Conservation (phyloP, 1,139 yeast genomes). For the Yamadazyma triangularis region DNA sequence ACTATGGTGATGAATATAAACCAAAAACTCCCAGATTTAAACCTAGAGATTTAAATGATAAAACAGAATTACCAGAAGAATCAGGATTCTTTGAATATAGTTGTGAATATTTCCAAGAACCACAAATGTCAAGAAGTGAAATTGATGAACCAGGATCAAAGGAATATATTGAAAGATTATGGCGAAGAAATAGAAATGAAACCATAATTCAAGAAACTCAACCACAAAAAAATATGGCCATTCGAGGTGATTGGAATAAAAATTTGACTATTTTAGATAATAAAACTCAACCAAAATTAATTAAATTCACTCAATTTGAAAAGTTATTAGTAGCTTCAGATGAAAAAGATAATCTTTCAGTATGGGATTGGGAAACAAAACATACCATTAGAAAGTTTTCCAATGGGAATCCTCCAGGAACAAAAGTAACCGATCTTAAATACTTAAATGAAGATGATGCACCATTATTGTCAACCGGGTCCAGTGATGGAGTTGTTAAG, state of each 20-base stretch:
- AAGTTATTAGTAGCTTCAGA: slow-evolving; percentile 77
- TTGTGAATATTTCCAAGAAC: slow-evolving; percentile 92
- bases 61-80: slow-evolving; percentile 54
- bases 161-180: slow-evolving; percentile 74
- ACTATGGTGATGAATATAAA: slow-evolving; percentile 45
- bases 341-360: slow-evolving; percentile 76
- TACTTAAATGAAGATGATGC: slow-evolving; percentile 88
- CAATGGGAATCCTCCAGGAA: slow-evolving; percentile 83
- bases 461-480: slow-evolving; percentile 80
- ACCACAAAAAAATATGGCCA: slow-evolving; percentile 77
- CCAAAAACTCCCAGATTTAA: slow-evolving; percentile 53
- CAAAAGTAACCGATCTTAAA: slow-evolving; percentile 82
- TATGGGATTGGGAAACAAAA: slow-evolving; percentile 82
- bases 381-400: slow-evolving; percentile 63
- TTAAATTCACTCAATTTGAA: slow-evolving; percentile 88
- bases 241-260: slow-evolving; percentile 83
- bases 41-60: slow-evolving; percentile 26
- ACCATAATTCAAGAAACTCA: slow-evolving; percentile 83
- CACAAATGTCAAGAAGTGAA: slow-evolving; percentile 86
- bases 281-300: slow-evolving; percentile 70
- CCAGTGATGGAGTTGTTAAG: slow-evolving; percentile 90
- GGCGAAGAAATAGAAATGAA: slow-evolving; percentile 92
- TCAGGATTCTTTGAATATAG: slow-evolving; percentile 86
- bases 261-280: slow-evolving; percentile 62
- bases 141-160: slow-evolving; percentile 91